phyloP scores from a whole-genome alignment of 176 grass and related monocot genomes.

The Bolboschoenus planiculmis region DNA sequence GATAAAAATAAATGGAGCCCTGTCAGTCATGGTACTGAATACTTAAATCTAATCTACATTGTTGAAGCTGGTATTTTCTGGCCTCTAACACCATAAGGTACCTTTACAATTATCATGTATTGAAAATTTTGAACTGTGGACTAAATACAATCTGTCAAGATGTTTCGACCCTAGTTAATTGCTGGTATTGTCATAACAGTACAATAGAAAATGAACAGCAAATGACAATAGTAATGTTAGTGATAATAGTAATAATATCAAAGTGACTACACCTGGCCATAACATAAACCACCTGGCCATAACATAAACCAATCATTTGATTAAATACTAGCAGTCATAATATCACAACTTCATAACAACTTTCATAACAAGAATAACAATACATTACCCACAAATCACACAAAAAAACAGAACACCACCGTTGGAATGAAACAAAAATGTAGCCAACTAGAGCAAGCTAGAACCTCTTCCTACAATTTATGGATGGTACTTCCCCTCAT shows the following conservation, averaged over 20 bases:
- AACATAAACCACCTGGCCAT: not conserved
- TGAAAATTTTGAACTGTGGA: not conserved
- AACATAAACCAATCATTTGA: not conserved
- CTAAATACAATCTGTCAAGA: not conserved
- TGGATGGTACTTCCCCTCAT: conserved; percentile 44
- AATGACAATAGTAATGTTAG: not conserved
- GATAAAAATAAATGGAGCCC: not conserved
- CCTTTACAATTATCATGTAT: not conserved
- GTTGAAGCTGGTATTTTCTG: not conserved
- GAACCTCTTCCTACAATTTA: conserved; percentile 16
- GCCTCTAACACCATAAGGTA: not conserved
- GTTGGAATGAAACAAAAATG: not conserved
- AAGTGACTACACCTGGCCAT: not conserved
- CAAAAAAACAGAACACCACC: conserved; percentile 11
- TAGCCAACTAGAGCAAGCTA: conserved; percentile 20
- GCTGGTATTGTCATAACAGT: not conserved
- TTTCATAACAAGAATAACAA: not conserved
- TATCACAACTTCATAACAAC: conserved; percentile 2
- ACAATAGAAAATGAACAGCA: not conserved
- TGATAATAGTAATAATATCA: not conserved
- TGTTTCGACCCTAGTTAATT: not conserved
- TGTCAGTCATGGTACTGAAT: not conserved
- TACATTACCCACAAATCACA: conserved; percentile 15
- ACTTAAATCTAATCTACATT: not conserved
- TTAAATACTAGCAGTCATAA: not conserved